Evolutionary conservation across 192 early-diverging fungal species (phyloP).

Genomic region (Oehlia diaphana): DNA sequence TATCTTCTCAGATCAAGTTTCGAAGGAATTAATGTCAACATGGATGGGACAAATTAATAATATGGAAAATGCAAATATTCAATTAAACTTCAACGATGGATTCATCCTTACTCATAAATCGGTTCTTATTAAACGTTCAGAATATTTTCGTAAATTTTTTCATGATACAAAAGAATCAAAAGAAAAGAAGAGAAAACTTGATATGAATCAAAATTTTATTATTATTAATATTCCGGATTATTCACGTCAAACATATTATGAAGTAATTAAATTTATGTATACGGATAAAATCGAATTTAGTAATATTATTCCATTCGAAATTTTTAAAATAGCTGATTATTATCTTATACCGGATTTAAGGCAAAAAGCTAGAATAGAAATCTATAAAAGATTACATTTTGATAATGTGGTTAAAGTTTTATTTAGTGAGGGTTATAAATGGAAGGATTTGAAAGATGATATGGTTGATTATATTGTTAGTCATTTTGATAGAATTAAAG

Average conservation of each 20-base stretch:
- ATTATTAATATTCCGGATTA: neutral
- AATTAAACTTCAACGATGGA: constrained; percentile 12
- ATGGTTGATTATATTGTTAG: constrained; percentile 6
- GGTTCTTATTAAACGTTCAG: constrained; percentile 19
- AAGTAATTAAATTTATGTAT: constrained; percentile 8
- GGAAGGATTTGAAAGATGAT: constrained; percentile 21
- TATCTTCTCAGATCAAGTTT: neutral
- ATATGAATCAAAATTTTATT: neutral
- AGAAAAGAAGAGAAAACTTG: neutral
- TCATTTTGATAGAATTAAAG: constrained; percentile 2
- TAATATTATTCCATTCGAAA: neutral
- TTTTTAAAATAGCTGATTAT: constrained; percentile 14
- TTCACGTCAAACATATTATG: neutral
- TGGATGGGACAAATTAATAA: constrained; percentile 5
- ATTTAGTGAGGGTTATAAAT: neutral
- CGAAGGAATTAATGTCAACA: neutral
- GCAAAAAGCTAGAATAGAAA: neutral
- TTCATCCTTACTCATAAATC: constrained; percentile 2
- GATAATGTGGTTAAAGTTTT: constrained; percentile 11
- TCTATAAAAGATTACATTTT: neutral
- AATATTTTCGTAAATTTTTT: constrained; percentile 29
- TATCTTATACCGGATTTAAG: constrained; percentile 13
- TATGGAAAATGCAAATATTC: neutral
- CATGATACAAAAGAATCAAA: constrained; percentile 8
- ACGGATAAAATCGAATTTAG: neutral